Conservation (phyloP, 495 filamentous ascomycete species). For the Margaritispora aquatica region DNA sequence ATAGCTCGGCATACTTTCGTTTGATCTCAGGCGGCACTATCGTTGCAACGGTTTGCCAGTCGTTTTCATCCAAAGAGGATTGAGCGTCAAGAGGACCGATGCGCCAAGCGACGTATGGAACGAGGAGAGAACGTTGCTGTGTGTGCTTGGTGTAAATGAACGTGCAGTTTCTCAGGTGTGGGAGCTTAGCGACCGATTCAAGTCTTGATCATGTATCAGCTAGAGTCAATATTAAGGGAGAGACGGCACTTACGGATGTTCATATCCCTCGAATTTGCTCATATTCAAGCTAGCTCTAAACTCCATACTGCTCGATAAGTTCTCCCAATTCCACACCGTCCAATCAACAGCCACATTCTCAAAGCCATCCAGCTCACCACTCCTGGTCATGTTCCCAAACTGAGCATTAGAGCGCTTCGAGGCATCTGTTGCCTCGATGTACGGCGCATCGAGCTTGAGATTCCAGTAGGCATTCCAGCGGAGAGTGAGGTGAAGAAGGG, state of each 20-base stretch:
- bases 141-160: background rate
- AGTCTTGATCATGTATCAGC: background rate
- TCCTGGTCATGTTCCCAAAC: background rate
- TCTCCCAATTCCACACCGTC: background rate
- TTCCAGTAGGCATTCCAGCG: background rate
- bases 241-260: background rate
- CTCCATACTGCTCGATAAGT: background rate
- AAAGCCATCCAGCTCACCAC: background rate
- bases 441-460: background rate
- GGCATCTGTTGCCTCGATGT: background rate
- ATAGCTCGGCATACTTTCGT: no score
- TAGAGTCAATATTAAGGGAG: background rate
- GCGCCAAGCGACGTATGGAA: background rate
- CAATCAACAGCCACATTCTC: background rate
- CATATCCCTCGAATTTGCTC: background rate
- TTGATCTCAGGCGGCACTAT: no score
- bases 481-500: background rate
- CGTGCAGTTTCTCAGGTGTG: background rate
- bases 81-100: background rate
- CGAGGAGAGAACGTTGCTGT: background rate
- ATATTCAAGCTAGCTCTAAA: background rate
- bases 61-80: background rate
- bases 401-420: background rate
- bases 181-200: background rate
- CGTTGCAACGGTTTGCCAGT: no score